Conservation (phyloP, 1,139 yeast species). For the Pichia sp. region DNA sequence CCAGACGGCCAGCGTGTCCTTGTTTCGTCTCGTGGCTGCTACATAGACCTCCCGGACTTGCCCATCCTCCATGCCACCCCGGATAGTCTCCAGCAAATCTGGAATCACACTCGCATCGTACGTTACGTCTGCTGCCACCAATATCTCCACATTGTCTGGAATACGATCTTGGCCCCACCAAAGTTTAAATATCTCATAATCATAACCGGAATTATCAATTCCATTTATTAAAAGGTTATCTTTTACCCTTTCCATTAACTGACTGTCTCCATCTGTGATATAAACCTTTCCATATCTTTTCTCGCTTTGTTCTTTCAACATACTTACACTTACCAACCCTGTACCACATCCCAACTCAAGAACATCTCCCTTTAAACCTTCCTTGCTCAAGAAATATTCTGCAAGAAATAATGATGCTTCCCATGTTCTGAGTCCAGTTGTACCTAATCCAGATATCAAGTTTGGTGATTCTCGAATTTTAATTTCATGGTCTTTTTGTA, state of each 20-base stretch:
- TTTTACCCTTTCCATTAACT: conserved; percentile 48
- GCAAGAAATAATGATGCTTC: conserved; percentile 78
- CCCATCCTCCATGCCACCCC: conserved; percentile 27
- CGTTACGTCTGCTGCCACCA: conserved; percentile 82
- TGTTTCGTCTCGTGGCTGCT: conserved; percentile 71
- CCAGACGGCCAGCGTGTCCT: conserved; percentile 51
- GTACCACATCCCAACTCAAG: conserved; percentile 89
- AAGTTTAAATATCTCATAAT: conserved; percentile 37
- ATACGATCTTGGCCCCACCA: conserved; percentile 54
- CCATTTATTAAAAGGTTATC: conserved; percentile 45
- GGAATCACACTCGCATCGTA: conserved; percentile 65
- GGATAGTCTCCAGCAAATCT: conserved; percentile 46
- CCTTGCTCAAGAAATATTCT: conserved; percentile 35
- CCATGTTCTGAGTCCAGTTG: conserved; percentile 92
- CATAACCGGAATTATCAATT: conserved; percentile 17
- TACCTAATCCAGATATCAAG: conserved; percentile 63
- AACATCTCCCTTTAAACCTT: conserved; percentile 7
- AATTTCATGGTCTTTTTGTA: conserved; percentile 32
- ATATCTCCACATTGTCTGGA: conserved; percentile 37
- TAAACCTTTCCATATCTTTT: conserved; percentile 30
- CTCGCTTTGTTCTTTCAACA: conserved; percentile 30
- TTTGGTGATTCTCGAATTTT: conserved; percentile 56
- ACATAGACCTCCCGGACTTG: conserved; percentile 36
- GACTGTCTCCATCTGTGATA: conserved; percentile 74
- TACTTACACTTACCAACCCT: conserved; percentile 67